These are phyloP conservation scores for Scutellaria galericulata DNA, from an alignment of 257 asterid genomes.

Conservation along the genomic window DNA sequence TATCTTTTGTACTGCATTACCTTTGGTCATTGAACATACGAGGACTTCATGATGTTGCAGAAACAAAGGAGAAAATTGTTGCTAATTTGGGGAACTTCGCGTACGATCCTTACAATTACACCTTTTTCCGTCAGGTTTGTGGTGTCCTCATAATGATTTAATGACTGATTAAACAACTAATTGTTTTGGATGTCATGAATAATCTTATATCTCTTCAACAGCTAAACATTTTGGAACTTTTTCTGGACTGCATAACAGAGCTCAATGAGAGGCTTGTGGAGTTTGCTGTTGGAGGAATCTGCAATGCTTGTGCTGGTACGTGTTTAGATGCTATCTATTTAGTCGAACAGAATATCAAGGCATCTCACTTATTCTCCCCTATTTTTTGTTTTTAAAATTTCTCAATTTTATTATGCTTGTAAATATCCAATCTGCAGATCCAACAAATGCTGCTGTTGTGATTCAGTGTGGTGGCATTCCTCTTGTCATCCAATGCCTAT, in stretches of 20 bases:
- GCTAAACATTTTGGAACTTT: constrained; percentile 92
- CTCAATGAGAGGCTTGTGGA: constrained; percentile 88
- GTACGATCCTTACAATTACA: constrained; percentile 87
- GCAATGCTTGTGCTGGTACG: constrained; percentile 83
- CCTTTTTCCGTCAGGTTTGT: constrained; percentile 83
- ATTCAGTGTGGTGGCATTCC: constrained; percentile 78
- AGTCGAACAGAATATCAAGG: neutral
- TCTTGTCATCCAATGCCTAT: constrained; percentile 80
- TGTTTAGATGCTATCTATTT: neutral
- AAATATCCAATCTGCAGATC: constrained; percentile 53
- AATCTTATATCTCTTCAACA: constrained; percentile 39
- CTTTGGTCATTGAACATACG: constrained; percentile 25
- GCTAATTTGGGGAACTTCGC: constrained; percentile 94
- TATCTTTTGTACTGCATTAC: neutral
- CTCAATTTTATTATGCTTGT: neutral
- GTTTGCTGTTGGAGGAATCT: constrained; percentile 90
- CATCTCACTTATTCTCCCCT: constrained; percentile 3
- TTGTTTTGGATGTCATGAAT: constrained; percentile 21
- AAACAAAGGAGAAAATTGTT: constrained; percentile 78
- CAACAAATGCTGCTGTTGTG: constrained; percentile 78
- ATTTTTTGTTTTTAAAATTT: neutral
- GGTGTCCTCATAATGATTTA: constrained; percentile 8
- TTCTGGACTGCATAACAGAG: constrained; percentile 91
- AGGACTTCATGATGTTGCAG: constrained; percentile 51
- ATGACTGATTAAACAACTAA: neutral